Base-by-base conservation (phyloP, 1,139 yeast species). In the Waltiozyma sp. region DNA sequence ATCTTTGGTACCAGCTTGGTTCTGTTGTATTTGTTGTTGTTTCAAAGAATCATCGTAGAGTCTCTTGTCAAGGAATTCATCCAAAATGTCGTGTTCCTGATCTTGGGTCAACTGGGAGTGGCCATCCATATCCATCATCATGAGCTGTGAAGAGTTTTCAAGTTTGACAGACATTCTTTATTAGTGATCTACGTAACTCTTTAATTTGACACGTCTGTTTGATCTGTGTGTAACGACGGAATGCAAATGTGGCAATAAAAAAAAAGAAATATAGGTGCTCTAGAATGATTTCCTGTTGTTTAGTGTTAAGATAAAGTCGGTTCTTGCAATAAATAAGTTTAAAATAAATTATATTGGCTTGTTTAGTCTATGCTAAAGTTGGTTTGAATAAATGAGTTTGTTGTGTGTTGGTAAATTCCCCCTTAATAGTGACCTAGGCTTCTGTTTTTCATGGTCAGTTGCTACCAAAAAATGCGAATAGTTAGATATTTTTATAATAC, bases 21-120 rank as follows among this genome's bases (percentile, higher is more conserved):
- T 45, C 21, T 46, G 40, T 16, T 35, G 21, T 13, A 39, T 26
- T 16, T 19, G 10, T 15, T 40, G 42, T 11, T 13, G 14, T 21
- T 21, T 26, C 19, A 21, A 19, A 10, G 31, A 28, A 39, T 51
- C 55, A 28, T 72, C 78, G 49, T 73, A 75, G 2, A 75, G 71
- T 44, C 80, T 61, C 52, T 72, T 75, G 56, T 76, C 82, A 43
- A 76, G 62, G 50, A 76, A 75, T 56, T 76, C 82, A 51, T 74
- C 79, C 42, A 76, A 45, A 15, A 62, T 50, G 40, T 62, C 57
- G 9, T 35, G 23, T 35, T 35, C 37, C 10, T 8, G 14, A 18
- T 18, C 37, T 18, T 35, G 37, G 10, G 23, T n/a, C 4, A 18
- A 5, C 23, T 18, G 23, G 3, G 19, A 15, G n/a, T 35, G 23